Evolutionary conservation across 176 grass and related monocot genomes (phyloP).

Genomic region (Hordeum vulgare): MorexV3_pseudomolecules_assembly NC_058520.1:37190670-37191169

Average conservation of each 20-base stretch:
- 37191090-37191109: slow-evolving; percentile 75
- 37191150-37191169: slow-evolving; percentile 76
- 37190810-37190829: slow-evolving; percentile 62
- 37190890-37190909: slow-evolving; percentile 75
- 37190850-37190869: slow-evolving; percentile 62
- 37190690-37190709: background rate
- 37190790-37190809: slow-evolving; percentile 75
- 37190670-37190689: background rate
- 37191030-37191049: background rate
- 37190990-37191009: slow-evolving; percentile 15
- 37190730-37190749: slow-evolving; percentile 70
- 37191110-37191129: slow-evolving; percentile 88
- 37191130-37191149: slow-evolving; percentile 53
- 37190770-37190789: slow-evolving; percentile 70
- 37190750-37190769: slow-evolving; percentile 48
- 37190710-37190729: slow-evolving; percentile 91
- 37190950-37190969: slow-evolving; percentile 79
- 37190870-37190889: slow-evolving; percentile 44
- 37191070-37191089: slow-evolving; percentile 73
- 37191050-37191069: slow-evolving; percentile 20
- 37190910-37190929: slow-evolving; percentile 84
- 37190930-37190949: slow-evolving; percentile 90
- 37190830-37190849: slow-evolving; percentile 43
- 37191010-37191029: background rate
- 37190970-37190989: slow-evolving; percentile 41